Base-by-base conservation (phyloP, 306 rosid species). In the Sicyos edulis region DNA sequence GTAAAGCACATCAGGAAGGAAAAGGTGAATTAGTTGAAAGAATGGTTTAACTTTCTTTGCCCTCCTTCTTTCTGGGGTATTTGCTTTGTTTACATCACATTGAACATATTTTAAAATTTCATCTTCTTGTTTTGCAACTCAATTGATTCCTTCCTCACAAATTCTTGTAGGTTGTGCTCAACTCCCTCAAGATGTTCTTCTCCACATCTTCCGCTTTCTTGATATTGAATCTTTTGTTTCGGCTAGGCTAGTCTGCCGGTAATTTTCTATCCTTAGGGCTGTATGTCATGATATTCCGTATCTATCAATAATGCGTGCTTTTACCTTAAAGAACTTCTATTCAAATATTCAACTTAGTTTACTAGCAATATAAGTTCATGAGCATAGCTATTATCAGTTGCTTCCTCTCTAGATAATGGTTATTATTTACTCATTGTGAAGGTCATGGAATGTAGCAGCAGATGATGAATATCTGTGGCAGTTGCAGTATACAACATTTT, bases 401-500 rank as follows among this genome's bases (percentile, higher is more conserved):
- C 10, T 66, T 45, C 72, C 13, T 42, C 42, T 59, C 50, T 11
- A 17, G 59, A 70, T 72, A 61, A 29, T 61, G 66, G 68, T 76
- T 77, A 37, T 58, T 75, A 65, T 62, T 64, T 81, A 55, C 59
- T 85, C 76, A 57, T 45, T 64, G 69, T 84, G 76, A 72, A 92
- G 98, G 96, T 80, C 84, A 3, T 92, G 98, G 96, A 90, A 88
- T 80, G 24, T 83, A 51, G 92, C 96, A 32, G 92, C 98, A 78
- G 86, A 81, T 74, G 93, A 87, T 63, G 74, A 84, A 77, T 80
- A 71, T 79, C 78, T 87, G 55, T 92, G 96, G 98, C 80, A 76
- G 84, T 71, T 60, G 61, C 96, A 87, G 73, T 86, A 87, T 77
- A 61, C 19, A 71, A 72, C 53, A 42, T 75, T 86, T 67, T 85